Conservation (phyloP, 2,329 filamentous ascomycete species). For the Penicillium frequentans region DNA sequence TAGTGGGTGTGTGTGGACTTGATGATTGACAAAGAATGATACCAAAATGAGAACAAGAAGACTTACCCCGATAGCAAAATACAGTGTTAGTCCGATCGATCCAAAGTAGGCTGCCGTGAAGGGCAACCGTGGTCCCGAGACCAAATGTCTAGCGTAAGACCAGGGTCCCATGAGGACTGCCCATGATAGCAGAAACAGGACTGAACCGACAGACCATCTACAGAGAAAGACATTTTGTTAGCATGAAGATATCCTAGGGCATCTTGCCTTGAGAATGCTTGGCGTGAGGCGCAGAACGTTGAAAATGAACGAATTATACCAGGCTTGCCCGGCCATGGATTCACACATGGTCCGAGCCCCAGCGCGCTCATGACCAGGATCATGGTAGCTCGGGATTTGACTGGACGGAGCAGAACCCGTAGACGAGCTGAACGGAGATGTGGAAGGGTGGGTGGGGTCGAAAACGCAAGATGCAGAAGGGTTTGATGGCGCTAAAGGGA, state of each 20-base stretch:
- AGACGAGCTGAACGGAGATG: constrained; percentile 12
- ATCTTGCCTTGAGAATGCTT: constrained; percentile 12
- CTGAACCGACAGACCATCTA: constrained; percentile 93
- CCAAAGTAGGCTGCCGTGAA: constrained; percentile 96
- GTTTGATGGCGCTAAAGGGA: constrained; percentile 10
- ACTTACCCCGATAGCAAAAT: constrained; percentile 87
- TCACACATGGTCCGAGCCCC: constrained; percentile 24
- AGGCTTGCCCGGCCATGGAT: not conserved
- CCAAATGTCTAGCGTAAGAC: constrained; percentile 78
- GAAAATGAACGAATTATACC: constrained; percentile 16
- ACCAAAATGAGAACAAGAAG: constrained; percentile 11
- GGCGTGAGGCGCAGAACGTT: constrained; percentile 23
- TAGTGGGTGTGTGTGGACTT: constrained; percentile 8
- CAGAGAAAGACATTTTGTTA: constrained; percentile 26
- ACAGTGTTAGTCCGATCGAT: constrained; percentile 83
- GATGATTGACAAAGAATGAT: constrained; percentile 14
- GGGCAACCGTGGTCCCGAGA: constrained; percentile 80
- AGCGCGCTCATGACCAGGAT: constrained; percentile 23
- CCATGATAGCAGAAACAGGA: constrained; percentile 88
- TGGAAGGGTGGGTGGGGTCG: constrained; percentile 16
- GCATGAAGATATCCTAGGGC: constrained; percentile 11
- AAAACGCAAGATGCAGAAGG: constrained; percentile 1
- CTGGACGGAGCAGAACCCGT: constrained; percentile 2
- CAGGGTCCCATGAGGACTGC: constrained; percentile 90
- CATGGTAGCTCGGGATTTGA: constrained; percentile 17